Conservation (phyloP, 768 basidiomycete species). For the Chalciporus chontae region DNA sequence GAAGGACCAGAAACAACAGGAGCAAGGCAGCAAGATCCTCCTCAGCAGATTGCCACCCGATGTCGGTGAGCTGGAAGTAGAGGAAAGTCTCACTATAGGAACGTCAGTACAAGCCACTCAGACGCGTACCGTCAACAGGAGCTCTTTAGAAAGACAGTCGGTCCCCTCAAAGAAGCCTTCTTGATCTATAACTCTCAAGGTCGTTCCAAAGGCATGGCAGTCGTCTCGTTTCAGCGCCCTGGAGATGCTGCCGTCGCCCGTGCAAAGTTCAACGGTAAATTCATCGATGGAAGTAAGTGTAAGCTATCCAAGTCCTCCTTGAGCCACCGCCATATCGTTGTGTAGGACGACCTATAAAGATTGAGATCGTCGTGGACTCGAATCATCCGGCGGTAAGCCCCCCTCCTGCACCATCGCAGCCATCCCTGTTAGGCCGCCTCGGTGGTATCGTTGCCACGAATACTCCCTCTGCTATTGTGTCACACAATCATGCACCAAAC, state of each 20-base stretch:
- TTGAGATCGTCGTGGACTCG: slow-evolving; percentile 56
- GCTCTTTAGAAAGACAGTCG: slow-evolving; percentile 72
- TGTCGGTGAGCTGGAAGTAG: slow-evolving; percentile 64
- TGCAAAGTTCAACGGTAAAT: slow-evolving; percentile 70
- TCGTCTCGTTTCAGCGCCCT: slow-evolving; percentile 61
- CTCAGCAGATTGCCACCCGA: slow-evolving; percentile 65
- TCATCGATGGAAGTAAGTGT: slow-evolving; percentile 59
- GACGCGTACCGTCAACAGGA: slow-evolving; percentile 43
- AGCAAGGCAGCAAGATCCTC: slow-evolving; percentile 61
- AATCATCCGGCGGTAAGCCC: slow-evolving; percentile 20
- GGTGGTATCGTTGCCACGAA: slow-evolving; percentile 14
- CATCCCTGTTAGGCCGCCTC: slow-evolving; percentile 40
- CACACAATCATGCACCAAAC: slow-evolving; percentile 18
- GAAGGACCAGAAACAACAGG: slow-evolving; percentile 41
- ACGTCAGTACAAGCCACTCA: background rate
- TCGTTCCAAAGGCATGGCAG: slow-evolving; percentile 75
- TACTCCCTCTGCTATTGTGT: background rate
- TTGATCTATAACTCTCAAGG: slow-evolving; percentile 75
- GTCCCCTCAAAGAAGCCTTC: slow-evolving; percentile 67
- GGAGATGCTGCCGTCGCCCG: slow-evolving; percentile 63
- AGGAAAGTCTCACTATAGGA: slow-evolving; percentile 39
- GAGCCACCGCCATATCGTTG: background rate
- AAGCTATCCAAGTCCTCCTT: background rate
- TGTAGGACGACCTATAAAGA: slow-evolving; percentile 64
- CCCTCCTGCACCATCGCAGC: slow-evolving; percentile 25